phyloP scores from a whole-genome alignment of 1,139 yeast genomes.

The Pichia sp. region DNA sequence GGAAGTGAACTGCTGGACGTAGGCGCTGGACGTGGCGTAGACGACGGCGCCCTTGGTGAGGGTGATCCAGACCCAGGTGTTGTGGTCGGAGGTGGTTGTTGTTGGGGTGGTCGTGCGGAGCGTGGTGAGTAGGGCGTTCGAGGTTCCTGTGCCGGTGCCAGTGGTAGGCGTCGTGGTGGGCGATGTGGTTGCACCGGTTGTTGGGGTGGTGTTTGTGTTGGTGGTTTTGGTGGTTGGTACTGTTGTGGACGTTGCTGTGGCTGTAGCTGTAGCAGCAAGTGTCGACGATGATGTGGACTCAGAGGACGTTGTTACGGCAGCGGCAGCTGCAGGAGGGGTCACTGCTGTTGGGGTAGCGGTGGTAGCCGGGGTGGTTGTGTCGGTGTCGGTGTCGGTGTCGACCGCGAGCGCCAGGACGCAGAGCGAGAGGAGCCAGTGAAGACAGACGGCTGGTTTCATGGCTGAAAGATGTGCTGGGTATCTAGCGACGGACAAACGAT shows the following conservation, averaged over 20 bases:
- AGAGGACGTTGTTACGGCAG: conserved; percentile 13
- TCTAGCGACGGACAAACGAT: background rate
- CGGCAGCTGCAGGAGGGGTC: conserved; percentile 6
- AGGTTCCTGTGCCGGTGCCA: conserved; percentile 20
- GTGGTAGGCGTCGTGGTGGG: conserved; percentile 15
- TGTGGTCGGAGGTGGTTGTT: conserved; percentile 19
- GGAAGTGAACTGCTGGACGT: conserved; percentile 44
- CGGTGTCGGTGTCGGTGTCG: background rate
- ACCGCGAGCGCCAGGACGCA: background rate
- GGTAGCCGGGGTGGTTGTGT: conserved; percentile 10
- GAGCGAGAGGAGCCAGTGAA: background rate
- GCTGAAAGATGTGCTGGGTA: background rate
- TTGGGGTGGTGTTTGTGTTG: background rate
- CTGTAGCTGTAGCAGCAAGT: background rate
- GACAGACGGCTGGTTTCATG: background rate
- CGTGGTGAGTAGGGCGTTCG: conserved; percentile 16
- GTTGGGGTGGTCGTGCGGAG: conserved; percentile 20
- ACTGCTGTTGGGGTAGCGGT: conserved; percentile 8
- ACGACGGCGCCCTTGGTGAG: conserved; percentile 14
- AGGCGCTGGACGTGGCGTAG: conserved; percentile 29
- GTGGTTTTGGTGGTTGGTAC: conserved; percentile 31
- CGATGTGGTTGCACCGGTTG: background rate
- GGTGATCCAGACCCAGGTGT: conserved; percentile 21
- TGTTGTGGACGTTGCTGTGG: conserved; percentile 7
- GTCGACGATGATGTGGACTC: background rate